phyloP scores from a whole-genome alignment of 805 yeast species.

The Metahyphopichia silvanorum region DNA sequence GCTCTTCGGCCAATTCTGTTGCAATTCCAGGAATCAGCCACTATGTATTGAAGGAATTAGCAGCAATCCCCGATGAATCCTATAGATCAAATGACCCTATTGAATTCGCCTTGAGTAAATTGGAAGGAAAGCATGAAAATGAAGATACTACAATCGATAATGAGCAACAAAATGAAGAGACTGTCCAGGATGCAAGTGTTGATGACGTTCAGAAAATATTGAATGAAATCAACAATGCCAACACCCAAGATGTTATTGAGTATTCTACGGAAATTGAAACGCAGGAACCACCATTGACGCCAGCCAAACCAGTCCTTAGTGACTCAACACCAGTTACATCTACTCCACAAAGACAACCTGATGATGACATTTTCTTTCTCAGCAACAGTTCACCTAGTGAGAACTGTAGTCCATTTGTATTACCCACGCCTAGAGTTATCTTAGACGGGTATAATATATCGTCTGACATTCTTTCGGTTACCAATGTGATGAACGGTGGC shows the following conservation, averaged over 20 bases:
- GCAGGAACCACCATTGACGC: constrained; percentile 29
- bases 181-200: constrained; percentile 1
- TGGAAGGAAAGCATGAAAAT: constrained; percentile 59
- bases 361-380: constrained; percentile 1
- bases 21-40: constrained; percentile 55
- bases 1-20: constrained; percentile 28
- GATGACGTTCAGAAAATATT: constrained; percentile 32
- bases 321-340: constrained; percentile 7
- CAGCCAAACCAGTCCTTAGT: constrained; percentile 17
- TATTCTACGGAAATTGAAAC: constrained; percentile 16
- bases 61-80: constrained; percentile 80
- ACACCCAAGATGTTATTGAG: constrained; percentile 33
- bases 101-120: constrained; percentile 66
- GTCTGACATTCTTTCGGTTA: constrained; percentile 30
- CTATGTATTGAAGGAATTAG: constrained; percentile 52
- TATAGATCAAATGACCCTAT: constrained; percentile 65
- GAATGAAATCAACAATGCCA: constrained; percentile 37
- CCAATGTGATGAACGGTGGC: constrained; percentile 40
- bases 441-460: constrained; percentile 33
- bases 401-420: constrained; percentile 4
- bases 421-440: constrained; percentile 26
- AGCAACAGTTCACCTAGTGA: neutral
- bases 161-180: constrained; percentile 12
- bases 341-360: constrained; percentile 8
- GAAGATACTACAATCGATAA: constrained; percentile 17